phyloP scores from a whole-genome alignment of 1,139 yeast species.

The Geotrichum cucujoidarum region DNA sequence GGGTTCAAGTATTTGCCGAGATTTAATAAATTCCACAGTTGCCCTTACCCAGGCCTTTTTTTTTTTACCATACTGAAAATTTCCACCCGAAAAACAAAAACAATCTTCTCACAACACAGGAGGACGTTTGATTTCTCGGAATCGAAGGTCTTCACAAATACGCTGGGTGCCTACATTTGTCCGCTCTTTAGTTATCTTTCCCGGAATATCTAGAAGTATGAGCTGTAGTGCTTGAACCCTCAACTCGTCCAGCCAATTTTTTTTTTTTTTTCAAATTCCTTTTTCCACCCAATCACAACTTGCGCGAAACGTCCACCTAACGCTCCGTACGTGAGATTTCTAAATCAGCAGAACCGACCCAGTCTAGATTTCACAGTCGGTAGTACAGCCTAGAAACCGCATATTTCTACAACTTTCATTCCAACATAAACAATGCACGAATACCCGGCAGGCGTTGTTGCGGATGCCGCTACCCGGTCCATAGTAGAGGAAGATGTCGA shows the following conservation, averaged over 20 bases:
- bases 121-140: not conserved
- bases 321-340: not conserved
- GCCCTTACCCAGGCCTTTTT: no score
- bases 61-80: no score
- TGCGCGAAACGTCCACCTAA: not conserved
- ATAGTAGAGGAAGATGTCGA: slow-evolving; percentile 14
- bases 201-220: not conserved
- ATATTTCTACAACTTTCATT: not conserved
- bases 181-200: not conserved
- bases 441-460: not conserved
- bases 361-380: no score
- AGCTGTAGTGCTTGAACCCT: not conserved
- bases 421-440: slow-evolving; percentile 9
- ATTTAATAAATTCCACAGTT: no score
- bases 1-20: no score
- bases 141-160: not conserved
- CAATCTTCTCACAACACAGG: not conserved
- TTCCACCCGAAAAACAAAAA: not conserved
- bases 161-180: not conserved
- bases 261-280: not conserved
- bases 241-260: not conserved
- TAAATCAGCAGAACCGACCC: no score
- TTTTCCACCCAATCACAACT: not conserved
- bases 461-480: not conserved
- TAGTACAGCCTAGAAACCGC: no score